Conservation (phyloP, 2,329 filamentous ascomycete species). For the Penicillium sp. region DNA sequence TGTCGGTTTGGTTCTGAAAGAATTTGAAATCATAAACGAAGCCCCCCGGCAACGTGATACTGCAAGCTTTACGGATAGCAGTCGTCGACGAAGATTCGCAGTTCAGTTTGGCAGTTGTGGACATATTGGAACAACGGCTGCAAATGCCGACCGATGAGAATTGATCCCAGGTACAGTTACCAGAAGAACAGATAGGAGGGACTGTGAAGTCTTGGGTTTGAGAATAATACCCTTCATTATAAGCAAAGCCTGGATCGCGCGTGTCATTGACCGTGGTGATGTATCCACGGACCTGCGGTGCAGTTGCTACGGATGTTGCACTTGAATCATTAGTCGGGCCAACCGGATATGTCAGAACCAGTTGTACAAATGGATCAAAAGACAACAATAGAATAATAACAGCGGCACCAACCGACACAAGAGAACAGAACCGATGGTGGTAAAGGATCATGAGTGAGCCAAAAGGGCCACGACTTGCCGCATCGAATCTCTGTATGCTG, state of each 20-base stretch:
- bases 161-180: slow-evolving; percentile 8
- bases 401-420: slow-evolving; percentile 16
- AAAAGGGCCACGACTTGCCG: slow-evolving; percentile 26
- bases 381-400: slow-evolving; percentile 19
- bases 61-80: not conserved
- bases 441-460: slow-evolving; percentile 15
- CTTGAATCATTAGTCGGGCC: not conserved
- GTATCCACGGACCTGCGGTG: not conserved
- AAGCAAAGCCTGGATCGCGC: not conserved
- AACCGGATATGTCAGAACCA: slow-evolving; percentile 10
- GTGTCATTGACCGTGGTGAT: not conserved
- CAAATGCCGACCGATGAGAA: not conserved
- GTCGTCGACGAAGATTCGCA: not conserved
- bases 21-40: not conserved
- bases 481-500: slow-evolving; percentile 20
- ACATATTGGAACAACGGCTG: not conserved
- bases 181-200: slow-evolving; percentile 1
- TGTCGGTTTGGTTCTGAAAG: not conserved
- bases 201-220: not conserved
- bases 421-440: slow-evolving; percentile 3
- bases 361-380: slow-evolving; percentile 25
- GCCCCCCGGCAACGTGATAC: not conserved
- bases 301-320: not conserved
- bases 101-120: not conserved
- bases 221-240: not conserved